Evolutionary conservation across 352 stramenopile species (phyloP), one percentile per base, ranked within the genome.

Genomic region (Thalassiosira hispida): DNA sequence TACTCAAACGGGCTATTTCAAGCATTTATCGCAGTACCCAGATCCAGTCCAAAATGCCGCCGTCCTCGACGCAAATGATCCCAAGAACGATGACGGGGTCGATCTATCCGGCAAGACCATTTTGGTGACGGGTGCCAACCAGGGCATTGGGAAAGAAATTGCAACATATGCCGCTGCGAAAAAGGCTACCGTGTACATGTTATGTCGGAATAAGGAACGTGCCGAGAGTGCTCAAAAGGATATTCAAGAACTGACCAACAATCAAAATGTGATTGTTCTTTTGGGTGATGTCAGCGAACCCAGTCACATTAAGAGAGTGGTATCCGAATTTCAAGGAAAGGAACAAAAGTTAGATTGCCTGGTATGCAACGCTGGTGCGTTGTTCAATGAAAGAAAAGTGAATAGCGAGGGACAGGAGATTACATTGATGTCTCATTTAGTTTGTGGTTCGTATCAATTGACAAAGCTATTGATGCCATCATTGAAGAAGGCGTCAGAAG

Each of bases 291-390:
- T 92, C 16, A 63, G 68, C n/a, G 82, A 94, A 68, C 55, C 93
- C 7, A 57, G 29, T 47, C 83, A 92, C 55, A 84, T 95, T 35
- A 63, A 80, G 67, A 57, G 65, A 9, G 76, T 86, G 4, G 89
- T 86, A 20, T 47, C 81, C 20, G 71, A 91, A 55, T 84, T 95
- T 27, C 52, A 85, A 69, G 18, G 55, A 9, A 88, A 85, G 63
- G 90, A 94, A 82, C 31, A 44, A 11, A 83, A 87, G 67, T 55
- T 96, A 0, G 84, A 96, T 78, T 85, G 67, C 33, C 55, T 96
- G 25, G 83, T 96, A n/a, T 96, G 91, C 66, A 95, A 95, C 75
- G 92, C 90, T 12, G 92, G 92, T 6, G 90, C 86, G n/a, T 77
- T 96, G 8, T 85, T 94, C 27, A 93, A 95, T 62, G 82, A 95